Base-by-base conservation (phyloP, 202 grass and related monocot genomes). In the Setaria viridis region DNA sequence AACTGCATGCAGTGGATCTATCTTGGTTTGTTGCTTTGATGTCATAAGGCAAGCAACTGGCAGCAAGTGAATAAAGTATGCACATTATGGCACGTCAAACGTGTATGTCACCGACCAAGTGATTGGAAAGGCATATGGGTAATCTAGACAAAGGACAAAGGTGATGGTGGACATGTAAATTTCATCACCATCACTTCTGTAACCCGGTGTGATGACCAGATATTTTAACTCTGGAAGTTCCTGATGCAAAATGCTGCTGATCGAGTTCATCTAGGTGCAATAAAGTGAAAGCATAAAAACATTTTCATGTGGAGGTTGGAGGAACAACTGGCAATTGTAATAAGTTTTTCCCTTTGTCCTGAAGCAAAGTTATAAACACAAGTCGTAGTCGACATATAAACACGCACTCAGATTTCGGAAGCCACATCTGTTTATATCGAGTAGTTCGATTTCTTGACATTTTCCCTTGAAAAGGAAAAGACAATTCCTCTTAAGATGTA, bases 381-480 rank as follows among this genome's bases (percentile, higher is more conserved):
- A 51, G 39, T 71, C 48, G 6, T 0, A 39, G 15, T 39, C 72
- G 71, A 21, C 59, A 43, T 17, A 90, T 57, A 41, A 67, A 64
- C 29, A 45, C 16, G 11, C 72, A 66, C 57, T 37, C 20, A 74
- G 19, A 7, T 11, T 73, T 32, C 15, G 4, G 35, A 77, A 51
- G 51, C 71, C 72, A 34, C 84, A 79, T 25, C 0, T 86, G 88
- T 86, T 82, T 73, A 73, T 72, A 49, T 78, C 58, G 66, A 59
- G 72, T 65, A 73, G 65, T 70, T 82, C 50, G 64, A 41, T 72
- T 77, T 60, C 35, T 72, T 86, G 78, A 85, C 78, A 55, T 65
- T 43, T 47, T 59, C 79, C 65, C 2, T 62, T 55, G 84, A 90
- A 78, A 86, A 84, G 66, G 79, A 86, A 67, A 78, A 83, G 66